Base-by-base conservation (phyloP, 2,329 filamentous ascomycete species). In the Ophiosphaerella herpotricha region DNA sequence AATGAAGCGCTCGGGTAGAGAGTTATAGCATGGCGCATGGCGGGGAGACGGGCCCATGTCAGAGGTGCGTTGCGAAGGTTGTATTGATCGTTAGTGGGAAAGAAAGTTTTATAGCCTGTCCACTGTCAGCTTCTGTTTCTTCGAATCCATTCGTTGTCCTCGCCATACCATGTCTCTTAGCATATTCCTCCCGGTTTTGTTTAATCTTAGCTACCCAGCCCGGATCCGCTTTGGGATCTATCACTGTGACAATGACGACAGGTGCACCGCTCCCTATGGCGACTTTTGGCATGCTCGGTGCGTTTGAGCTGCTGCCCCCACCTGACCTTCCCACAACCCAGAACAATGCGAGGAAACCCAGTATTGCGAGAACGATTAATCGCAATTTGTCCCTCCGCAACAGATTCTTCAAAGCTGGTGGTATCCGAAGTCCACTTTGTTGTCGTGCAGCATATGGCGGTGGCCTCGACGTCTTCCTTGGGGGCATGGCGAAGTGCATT, bases 401-500 rank as follows among this genome's bases (percentile, higher is more conserved):
- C 18, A 72, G 46, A 23, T 68, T 68, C 46, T 84, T 67, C 52
- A 78, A 65, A 40, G 84, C 72, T 55, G 82, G 72, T n/a, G 69
- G 69, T 21, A 71, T 55, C 49, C n/a, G 51, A 49, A 48, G 23
- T 13, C 45, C 45, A 29, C 52, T 62, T 66, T 85, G 77, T 58
- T 82, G 80, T 66, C 85, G 81, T 40, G 83, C 80, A 58, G 81
- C 80, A 75, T 90, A 93, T 26, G 87, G 86, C 59, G 86, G 84
- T 60, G 88, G 85, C 68, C 88, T 85, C 59, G 89, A 93, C 68
- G 83, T 85, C 77, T 93, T 96, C 74, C 91, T 88, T 66, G 90
- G 85, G 47, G 91, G 91, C 64, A 95, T 86, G 57, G 92, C 91
- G 80, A 93, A 91, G 74, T 96, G 92, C 91, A 96, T 77, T 50